Base-by-base conservation (phyloP, 208 protist species). In the Balamuthia mandrillaris region DNA sequence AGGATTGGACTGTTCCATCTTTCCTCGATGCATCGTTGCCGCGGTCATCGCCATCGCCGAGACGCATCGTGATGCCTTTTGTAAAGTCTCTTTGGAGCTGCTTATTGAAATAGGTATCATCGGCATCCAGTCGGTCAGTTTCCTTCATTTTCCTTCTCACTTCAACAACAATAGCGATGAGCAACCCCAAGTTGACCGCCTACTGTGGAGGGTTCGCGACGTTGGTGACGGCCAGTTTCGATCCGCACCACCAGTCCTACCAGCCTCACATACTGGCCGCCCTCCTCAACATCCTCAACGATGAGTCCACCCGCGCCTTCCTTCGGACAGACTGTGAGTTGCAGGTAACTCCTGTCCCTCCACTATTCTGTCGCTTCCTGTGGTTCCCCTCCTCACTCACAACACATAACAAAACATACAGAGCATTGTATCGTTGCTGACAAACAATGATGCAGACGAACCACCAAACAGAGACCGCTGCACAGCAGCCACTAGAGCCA, bases 221-320 rank as follows among this genome's bases (percentile, higher is more conserved):
- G 2, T 9, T 87, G 5, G 74, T 87, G n/a, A 66, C 82, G 31
- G 27, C 70, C 2, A 39, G 82, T 1, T 39, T 87, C 0, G 84
- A 87, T 68, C 84, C 84, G 2, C 77, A 78, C 21, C 77, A 87
- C 63, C 66, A 70, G 47, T 72, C 75, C n/a, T 75, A 72, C 27
- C 84, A 87, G 63, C 75, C 82, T 31, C 84, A 72, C 0, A 27
- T 87, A 4, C 37, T 87, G 18, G 70, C 77, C 16, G 47, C 51
- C 58, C 60, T 87, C 21, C 41, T 81, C 0, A 84, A 87, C 54
- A 61, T 87, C 33, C 24, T 87, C 21, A 74, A 60, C 42, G 84
- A 81, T 66, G 51, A 79, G 42, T 75, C 74, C 29, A 75, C 58
- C 18, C 9, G 81, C 27, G 18, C 65, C 12, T 85, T 42, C 51